These are phyloP conservation scores for Vinca major DNA, from an alignment of 305 asterid species.

Conservation along the genomic window DNA sequence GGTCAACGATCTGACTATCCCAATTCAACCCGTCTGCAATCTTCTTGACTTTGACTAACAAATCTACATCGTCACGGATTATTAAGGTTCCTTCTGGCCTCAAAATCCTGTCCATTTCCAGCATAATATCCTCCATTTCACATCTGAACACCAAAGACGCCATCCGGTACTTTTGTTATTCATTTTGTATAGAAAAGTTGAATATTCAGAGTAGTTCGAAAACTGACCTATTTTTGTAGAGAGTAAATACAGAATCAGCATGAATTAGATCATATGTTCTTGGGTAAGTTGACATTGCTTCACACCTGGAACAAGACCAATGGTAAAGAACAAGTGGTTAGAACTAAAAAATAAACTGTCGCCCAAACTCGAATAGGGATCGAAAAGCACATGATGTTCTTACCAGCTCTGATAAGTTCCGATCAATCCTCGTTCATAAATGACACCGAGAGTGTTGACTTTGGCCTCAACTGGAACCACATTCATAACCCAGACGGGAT, in stretches of 20 bases:
- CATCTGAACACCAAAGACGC: slow-evolving; percentile 22
- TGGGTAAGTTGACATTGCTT: slow-evolving; percentile 59
- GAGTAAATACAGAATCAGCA: slow-evolving; percentile 38
- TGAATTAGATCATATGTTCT: slow-evolving; percentile 52
- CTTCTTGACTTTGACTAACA: slow-evolving; percentile 30
- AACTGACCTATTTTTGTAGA: slow-evolving; percentile 33
- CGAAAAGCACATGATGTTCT: neutral
- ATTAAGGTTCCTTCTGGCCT: slow-evolving; percentile 53
- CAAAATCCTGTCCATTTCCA: slow-evolving; percentile 49
- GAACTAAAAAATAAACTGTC: neutral
- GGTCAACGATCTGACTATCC: slow-evolving; percentile 48
- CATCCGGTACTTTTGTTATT: too few relatives aligned
- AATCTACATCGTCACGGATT: slow-evolving; percentile 42
- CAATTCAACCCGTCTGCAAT: slow-evolving; percentile 42
- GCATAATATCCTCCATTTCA: slow-evolving; percentile 42
- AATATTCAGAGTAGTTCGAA: neutral
- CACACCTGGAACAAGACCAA: slow-evolving; percentile 30
- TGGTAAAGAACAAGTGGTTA: neutral
- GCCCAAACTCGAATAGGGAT: neutral
- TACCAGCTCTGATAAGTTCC: slow-evolving; percentile 63
- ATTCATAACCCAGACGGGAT: slow-evolving; percentile 57
- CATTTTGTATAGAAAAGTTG: too few relatives aligned
- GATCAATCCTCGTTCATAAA: slow-evolving; percentile 50
- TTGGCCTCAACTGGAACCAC: slow-evolving; percentile 41
- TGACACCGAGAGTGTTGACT: slow-evolving; percentile 39